Conservation (phyloP, 2,329 filamentous ascomycete species). For the Orbilia blumenaviensis region DNA sequence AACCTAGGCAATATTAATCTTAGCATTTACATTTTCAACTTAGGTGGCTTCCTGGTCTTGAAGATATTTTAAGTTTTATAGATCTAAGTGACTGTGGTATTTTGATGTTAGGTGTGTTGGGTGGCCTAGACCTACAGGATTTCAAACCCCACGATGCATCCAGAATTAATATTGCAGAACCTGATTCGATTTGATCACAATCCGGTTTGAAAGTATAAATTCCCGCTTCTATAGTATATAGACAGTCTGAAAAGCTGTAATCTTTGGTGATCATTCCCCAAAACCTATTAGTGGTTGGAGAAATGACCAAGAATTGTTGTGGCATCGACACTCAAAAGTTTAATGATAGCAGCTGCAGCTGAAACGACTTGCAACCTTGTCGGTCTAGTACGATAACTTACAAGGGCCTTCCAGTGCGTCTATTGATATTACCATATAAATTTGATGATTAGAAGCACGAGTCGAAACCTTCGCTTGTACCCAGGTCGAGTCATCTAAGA, state of each 20-base stretch:
- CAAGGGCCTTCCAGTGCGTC: background rate
- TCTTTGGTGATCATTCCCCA: conserved; percentile 32
- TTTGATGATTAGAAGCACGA: background rate
- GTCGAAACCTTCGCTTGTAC: conserved; percentile 12
- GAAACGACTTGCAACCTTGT: conserved; percentile 25
- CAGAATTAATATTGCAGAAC: too few species aligned
- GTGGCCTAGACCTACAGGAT: too few species aligned
- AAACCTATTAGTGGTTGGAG: conserved; percentile 7
- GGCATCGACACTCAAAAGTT: background rate
- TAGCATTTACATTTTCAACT: too few species aligned
- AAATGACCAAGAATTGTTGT: background rate
- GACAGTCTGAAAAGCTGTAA: background rate
- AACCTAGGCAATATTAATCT: too few species aligned
- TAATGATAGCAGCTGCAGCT: too few species aligned
- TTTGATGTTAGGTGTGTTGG: conserved; percentile 17
- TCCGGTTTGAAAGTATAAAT: too few species aligned
- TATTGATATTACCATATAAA: background rate
- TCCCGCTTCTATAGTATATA: too few species aligned
- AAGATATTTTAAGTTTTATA: too few species aligned
- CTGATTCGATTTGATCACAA: too few species aligned
- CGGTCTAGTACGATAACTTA: background rate
- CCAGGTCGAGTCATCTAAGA: background rate
- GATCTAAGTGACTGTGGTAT: too few species aligned
- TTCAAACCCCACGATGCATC: too few species aligned
- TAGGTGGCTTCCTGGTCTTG: too few species aligned